Percentiles rank a stretch among this genome's conserved stretches.
phyloP scores from a whole-genome alignment of 2,329 filamentous ascomycete species.

The Xylariaceae sp. region DNA sequence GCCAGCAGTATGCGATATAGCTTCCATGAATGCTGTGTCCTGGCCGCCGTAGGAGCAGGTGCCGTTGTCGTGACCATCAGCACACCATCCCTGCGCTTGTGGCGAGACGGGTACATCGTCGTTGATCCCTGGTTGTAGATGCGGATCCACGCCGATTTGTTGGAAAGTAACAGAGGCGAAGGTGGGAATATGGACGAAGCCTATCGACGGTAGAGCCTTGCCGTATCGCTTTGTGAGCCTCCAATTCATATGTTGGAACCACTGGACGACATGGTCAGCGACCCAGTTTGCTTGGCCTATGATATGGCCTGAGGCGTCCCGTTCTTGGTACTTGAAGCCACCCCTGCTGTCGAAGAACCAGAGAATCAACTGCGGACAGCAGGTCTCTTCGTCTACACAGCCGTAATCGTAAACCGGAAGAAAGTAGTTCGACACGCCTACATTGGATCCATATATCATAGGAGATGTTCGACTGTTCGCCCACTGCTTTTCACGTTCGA shows the following conservation, averaged over 20 bases:
- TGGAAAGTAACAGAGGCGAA: slow-evolving; percentile 40
- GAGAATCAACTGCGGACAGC: slow-evolving; percentile 45
- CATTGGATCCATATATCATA: slow-evolving; percentile 36
- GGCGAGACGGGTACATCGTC: slow-evolving; percentile 38
- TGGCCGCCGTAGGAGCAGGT: slow-evolving; percentile 43
- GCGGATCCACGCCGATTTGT: slow-evolving; percentile 34
- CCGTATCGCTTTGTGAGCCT: slow-evolving; percentile 30
- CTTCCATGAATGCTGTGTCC: slow-evolving; percentile 59
- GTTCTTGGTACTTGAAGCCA: slow-evolving; percentile 45
- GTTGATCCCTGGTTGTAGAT: slow-evolving; percentile 42
- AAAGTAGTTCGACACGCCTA: slow-evolving; percentile 45
- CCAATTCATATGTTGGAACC: slow-evolving; percentile 38
- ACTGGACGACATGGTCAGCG: slow-evolving; percentile 39
- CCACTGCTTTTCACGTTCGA: slow-evolving; percentile 38
- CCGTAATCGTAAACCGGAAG: slow-evolving; percentile 39
- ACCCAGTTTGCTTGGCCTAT: slow-evolving; percentile 43
- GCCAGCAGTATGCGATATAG: slow-evolving; percentile 49
- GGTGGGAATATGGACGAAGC: slow-evolving; percentile 46
- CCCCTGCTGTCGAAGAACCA: slow-evolving; percentile 70
- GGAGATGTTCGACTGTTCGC: slow-evolving; percentile 36
- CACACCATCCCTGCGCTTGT: slow-evolving; percentile 43
- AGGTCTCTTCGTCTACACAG: slow-evolving; percentile 31
- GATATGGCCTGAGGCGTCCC: slow-evolving; percentile 26
- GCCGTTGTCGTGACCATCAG: slow-evolving; percentile 35
- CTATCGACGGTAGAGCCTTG: slow-evolving; percentile 40